Evolutionary conservation across 176 grass and related monocot species (phyloP).

Genomic region (Rhynchospora pubera): DNA sequence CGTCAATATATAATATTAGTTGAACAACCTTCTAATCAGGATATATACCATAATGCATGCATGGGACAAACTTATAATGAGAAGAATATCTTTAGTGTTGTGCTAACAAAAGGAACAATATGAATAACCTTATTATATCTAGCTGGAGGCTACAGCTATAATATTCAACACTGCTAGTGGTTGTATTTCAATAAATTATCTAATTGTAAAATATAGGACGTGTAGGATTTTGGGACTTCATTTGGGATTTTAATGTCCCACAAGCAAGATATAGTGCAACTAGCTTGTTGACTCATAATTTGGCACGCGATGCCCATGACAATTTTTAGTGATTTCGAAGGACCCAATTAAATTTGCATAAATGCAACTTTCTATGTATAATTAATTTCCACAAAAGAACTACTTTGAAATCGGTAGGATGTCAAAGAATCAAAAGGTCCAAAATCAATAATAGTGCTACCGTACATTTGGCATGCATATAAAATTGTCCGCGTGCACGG

Average conservation of each 20-base stretch:
- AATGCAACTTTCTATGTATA: neutral
- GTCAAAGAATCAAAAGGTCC: neutral
- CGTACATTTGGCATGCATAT: too few relatives aligned
- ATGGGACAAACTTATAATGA: neutral
- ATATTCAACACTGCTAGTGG: neutral
- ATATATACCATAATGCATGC: neutral
- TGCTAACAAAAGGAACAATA: neutral
- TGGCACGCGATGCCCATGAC: neutral
- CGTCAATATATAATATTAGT: neutral
- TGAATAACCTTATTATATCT: neutral
- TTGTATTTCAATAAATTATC: neutral
- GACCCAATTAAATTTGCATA: neutral
- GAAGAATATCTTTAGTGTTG: neutral
- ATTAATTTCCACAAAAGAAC: neutral
- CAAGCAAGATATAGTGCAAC: neutral
- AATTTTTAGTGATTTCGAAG: neutral
- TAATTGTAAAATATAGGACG: neutral
- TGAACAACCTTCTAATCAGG: neutral
- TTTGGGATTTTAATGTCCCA: neutral
- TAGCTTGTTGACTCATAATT: neutral
- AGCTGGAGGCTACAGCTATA: neutral
- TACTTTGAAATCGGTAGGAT: neutral
- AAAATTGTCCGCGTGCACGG: too few relatives aligned
- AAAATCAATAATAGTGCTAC: too few relatives aligned
- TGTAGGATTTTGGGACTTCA: too few relatives aligned